A percentile compares a stretch with the other conserved stretches of the same genome.
Evolutionary conservation across 805 yeast genomes (phyloP).

Genomic region (Yarrowia sp.): DNA sequence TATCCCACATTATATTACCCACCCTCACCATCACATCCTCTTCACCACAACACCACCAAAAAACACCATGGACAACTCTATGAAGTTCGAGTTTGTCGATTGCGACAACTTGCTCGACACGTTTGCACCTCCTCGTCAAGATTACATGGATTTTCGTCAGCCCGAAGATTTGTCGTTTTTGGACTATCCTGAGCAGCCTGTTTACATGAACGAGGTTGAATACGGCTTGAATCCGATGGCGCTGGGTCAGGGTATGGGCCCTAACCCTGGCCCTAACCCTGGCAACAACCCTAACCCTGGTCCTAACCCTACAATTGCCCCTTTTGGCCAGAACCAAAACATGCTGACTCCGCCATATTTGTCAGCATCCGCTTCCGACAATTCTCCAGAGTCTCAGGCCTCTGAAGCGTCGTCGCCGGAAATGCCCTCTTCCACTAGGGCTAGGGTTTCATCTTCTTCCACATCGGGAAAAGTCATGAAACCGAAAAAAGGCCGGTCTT

Average conservation of each 20-base stretch:
- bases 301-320: background rate
- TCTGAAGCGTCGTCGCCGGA: conserved; percentile 18
- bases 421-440: background rate
- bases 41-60: background rate
- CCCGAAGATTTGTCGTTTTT: conserved; percentile 13
- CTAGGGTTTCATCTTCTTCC: conserved; percentile 26
- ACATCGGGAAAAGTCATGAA: conserved; percentile 36
- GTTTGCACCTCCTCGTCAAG: conserved; percentile 20
- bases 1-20: conserved; percentile 11
- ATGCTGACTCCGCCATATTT: conserved; percentile 24
- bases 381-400: conserved; percentile 13
- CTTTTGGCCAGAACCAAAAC: background rate
- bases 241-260: no score
- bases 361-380: background rate
- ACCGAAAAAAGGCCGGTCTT: conserved; percentile 48
- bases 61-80: conserved; percentile 15
- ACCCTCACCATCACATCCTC: background rate
- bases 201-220: conserved; percentile 11
- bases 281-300: background rate
- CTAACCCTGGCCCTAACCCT: background rate
- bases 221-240: conserved; percentile 17
- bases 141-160: conserved; percentile 16
- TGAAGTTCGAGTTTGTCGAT: conserved; percentile 26
- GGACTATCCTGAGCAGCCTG: conserved; percentile 18
- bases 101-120: conserved; percentile 26